Conservation (phyloP, 139 green algal genomes). For the Chara braunii region DNA sequence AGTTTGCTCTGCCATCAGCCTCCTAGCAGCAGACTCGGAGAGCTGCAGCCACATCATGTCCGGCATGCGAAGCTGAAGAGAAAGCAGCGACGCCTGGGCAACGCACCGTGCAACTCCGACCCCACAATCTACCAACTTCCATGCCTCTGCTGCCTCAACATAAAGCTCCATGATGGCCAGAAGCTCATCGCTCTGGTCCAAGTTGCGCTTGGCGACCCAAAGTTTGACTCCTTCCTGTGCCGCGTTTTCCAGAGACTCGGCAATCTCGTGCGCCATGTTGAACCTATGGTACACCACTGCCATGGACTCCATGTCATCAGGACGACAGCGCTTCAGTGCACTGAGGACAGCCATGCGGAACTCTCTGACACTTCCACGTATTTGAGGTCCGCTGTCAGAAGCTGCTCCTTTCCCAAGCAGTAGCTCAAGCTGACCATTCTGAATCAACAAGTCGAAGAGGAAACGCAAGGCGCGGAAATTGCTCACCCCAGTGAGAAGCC, state of each 20-base stretch:
- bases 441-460: conserved; percentile 4
- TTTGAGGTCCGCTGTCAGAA: too few relatives aligned
- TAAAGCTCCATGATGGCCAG: conserved; percentile 9
- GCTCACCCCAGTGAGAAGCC: neutral
- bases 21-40: neutral
- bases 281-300: too few relatives aligned
- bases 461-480: conserved; percentile 8
- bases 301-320: too few relatives aligned
- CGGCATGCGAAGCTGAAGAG: conserved; percentile 16
- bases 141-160: neutral
- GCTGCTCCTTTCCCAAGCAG: too few relatives aligned
- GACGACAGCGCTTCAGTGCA: too few relatives aligned
- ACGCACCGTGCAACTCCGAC: neutral
- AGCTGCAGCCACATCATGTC: conserved; percentile 23
- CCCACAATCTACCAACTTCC: neutral
- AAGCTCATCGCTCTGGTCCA: too few relatives aligned
- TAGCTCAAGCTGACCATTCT: neutral
- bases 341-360: too few relatives aligned
- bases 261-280: too few relatives aligned
- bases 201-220: too few relatives aligned
- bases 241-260: too few relatives aligned
- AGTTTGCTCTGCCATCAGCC: conserved; percentile 18
- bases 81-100: conserved; percentile 18
- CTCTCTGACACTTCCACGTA: too few relatives aligned
- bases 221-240: too few relatives aligned